phyloP scores from a whole-genome alignment of 768 basidiomycete species.

The Calocybe indica region DNA sequence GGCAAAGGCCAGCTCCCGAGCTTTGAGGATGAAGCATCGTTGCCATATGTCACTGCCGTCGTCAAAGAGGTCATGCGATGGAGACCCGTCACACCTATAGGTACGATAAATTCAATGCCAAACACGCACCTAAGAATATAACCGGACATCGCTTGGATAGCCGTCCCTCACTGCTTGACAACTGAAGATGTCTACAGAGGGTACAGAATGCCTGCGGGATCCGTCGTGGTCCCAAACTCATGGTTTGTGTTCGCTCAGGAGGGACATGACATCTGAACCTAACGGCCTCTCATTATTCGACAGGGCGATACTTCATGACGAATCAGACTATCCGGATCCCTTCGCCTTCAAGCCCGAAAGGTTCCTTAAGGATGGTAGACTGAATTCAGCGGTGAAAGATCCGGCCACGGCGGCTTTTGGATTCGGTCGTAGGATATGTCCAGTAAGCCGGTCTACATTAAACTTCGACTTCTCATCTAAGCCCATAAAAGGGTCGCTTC shows the following conservation, averaged over 20 bases:
- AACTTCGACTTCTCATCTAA: no score
- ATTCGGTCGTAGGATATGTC: constrained; percentile 14
- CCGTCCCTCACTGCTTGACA: constrained; percentile 18
- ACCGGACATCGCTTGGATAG: constrained; percentile 8
- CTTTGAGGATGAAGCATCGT: constrained; percentile 15
- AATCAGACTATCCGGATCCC: constrained; percentile 25
- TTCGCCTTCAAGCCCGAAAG: constrained; percentile 30
- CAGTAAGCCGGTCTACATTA: no score
- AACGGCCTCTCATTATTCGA: no score
- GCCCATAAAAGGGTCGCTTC: background rate
- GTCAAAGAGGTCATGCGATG: constrained; percentile 24
- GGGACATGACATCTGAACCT: no score
- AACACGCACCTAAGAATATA: constrained; percentile 3
- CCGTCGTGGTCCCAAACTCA: constrained; percentile 21
- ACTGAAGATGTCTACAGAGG: constrained; percentile 27
- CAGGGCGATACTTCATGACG: constrained; percentile 31
- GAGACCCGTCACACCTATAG: constrained; percentile 14
- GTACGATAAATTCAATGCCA: constrained; percentile 15
- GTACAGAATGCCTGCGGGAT: constrained; percentile 26
- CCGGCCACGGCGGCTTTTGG: constrained; percentile 16
- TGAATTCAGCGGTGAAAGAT: constrained; percentile 11
- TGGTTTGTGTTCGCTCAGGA: constrained; percentile 15
- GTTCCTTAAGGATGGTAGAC: constrained; percentile 23
- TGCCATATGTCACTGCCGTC: constrained; percentile 27
- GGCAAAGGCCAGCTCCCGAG: constrained; percentile 18